These are phyloP conservation scores for Tricholoma hemisulphureum DNA, from an alignment of 768 basidiomycete species.

Conservation along the genomic window DNA sequence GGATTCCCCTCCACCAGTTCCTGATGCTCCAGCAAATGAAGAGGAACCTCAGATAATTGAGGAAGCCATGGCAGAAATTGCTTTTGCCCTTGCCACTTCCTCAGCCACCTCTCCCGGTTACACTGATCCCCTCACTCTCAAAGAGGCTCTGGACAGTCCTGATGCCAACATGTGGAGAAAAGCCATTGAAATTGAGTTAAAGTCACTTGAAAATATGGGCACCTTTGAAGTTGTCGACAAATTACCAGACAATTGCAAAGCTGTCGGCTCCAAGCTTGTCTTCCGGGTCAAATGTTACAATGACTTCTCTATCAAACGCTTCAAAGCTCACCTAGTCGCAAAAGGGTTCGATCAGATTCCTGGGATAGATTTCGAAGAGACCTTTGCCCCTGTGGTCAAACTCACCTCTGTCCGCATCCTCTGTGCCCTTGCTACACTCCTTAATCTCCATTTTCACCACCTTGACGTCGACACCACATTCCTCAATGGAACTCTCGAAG, in stretches of 20 bases:
- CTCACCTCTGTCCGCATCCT: no score
- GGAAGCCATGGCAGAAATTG: neutral
- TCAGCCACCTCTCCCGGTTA: neutral
- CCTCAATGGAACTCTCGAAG: neutral
- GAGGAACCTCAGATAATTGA: neutral
- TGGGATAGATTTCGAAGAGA: no score
- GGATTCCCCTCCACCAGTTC: neutral
- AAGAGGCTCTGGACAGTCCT: no score
- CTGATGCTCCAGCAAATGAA: neutral
- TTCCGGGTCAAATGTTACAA: neutral
- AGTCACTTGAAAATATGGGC: no score
- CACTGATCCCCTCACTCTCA: no score
- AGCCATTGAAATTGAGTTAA: neutral
- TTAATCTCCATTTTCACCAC: no score
- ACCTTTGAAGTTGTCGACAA: neutral
- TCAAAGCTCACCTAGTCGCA: neutral
- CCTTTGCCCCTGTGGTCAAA: no score
- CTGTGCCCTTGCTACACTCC: no score
- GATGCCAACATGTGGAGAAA: neutral
- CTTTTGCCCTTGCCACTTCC: neutral
- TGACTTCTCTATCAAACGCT: neutral
- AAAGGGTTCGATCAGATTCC: neutral
- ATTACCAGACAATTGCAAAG: neutral
- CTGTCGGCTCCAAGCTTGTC: neutral
- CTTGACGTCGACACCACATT: no score